Conservation (phyloP, 1,284 basidiomycete genomes). For the Trichosporon sp. region DNA sequence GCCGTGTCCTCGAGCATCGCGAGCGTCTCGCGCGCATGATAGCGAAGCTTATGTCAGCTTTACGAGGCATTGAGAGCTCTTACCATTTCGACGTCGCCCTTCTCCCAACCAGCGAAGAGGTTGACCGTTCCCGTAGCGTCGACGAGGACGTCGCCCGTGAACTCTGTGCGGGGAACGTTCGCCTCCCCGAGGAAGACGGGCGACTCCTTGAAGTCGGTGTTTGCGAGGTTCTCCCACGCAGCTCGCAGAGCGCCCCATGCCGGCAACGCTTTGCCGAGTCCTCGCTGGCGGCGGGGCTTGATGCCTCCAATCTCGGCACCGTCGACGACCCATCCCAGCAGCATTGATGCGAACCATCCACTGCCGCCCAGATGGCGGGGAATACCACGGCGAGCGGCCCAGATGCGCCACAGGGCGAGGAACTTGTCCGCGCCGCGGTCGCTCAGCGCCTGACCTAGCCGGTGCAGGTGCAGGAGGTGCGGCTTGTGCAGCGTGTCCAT, state of each 20-base stretch:
- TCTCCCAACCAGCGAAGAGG: constrained; percentile 67
- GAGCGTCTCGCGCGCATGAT: constrained; percentile 69
- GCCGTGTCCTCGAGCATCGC: constrained; percentile 53
- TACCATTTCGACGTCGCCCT: constrained; percentile 50
- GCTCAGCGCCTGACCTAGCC: constrained; percentile 58
- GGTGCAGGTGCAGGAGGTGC: constrained; percentile 65
- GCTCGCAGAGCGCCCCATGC: constrained; percentile 44
- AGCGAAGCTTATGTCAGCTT: constrained; percentile 55
- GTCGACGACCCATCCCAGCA: constrained; percentile 64
- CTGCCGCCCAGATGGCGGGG: constrained; percentile 54
- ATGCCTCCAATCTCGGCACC: constrained; percentile 57
- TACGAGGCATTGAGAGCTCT: constrained; percentile 1
- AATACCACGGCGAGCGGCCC: constrained; percentile 85
- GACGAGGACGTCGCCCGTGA: constrained; percentile 57
- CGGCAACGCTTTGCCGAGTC: constrained; percentile 52
- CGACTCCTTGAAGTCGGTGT: constrained; percentile 62
- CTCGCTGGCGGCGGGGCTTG: constrained; percentile 34
- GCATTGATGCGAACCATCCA: constrained; percentile 64
- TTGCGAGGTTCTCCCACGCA: constrained; percentile 52
- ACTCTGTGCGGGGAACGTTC: constrained; percentile 39
- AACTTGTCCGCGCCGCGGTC: constrained; percentile 61
- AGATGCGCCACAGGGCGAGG: constrained; percentile 72
- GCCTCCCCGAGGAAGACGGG: constrained; percentile 58
- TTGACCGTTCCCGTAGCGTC: constrained; percentile 77
- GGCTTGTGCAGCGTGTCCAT: constrained; percentile 60